Evolutionary conservation across 345 rosid genomes (phyloP).

Genomic region (Noccaea bulbosa): DNA sequence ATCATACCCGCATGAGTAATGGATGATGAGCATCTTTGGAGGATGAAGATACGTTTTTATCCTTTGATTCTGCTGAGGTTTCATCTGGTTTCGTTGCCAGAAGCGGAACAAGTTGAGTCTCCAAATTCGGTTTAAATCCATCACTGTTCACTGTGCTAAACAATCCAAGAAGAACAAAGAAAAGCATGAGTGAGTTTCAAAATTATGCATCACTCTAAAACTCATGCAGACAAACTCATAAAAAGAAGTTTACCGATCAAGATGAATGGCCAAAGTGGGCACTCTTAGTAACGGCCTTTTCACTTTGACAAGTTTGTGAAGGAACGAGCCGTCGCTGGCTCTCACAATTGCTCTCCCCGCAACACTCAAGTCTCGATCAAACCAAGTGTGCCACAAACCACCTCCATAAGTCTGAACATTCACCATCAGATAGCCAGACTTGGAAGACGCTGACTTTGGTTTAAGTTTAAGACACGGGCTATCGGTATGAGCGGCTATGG

Average conservation of each 20-base stretch:
- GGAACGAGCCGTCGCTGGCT: slow-evolving; percentile 65
- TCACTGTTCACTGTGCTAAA: slow-evolving; percentile 86
- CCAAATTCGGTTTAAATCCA: slow-evolving; percentile 94
- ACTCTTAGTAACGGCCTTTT: slow-evolving; percentile 80
- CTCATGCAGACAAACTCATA: not conserved
- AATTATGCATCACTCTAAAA: not conserved
- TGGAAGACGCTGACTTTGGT: slow-evolving; percentile 86
- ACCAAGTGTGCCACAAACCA: slow-evolving; percentile 99
- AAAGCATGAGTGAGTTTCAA: slow-evolving; percentile 29
- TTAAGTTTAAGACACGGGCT: slow-evolving; percentile 96
- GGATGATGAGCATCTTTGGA: slow-evolving; percentile 78
- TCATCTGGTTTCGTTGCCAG: slow-evolving; percentile 73
- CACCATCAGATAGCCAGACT: slow-evolving; percentile 84
- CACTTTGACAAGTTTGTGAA: slow-evolving; percentile 85
- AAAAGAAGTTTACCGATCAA: slow-evolving; percentile 58
- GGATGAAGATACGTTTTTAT: slow-evolving; percentile 47
- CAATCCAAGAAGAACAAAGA: slow-evolving; percentile 42
- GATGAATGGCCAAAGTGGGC: slow-evolving; percentile 93
- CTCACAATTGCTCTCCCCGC: slow-evolving; percentile 90
- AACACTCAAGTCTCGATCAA: slow-evolving; percentile 93
- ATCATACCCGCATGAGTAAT: slow-evolving; percentile 78
- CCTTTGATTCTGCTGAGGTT: slow-evolving; percentile 52
- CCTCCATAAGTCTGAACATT: slow-evolving; percentile 96
- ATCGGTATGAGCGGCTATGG: slow-evolving; percentile 93
- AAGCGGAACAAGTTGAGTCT: slow-evolving; percentile 80